Conservation (phyloP, 441 rosid species). For the Populus hybrid region DNA sequence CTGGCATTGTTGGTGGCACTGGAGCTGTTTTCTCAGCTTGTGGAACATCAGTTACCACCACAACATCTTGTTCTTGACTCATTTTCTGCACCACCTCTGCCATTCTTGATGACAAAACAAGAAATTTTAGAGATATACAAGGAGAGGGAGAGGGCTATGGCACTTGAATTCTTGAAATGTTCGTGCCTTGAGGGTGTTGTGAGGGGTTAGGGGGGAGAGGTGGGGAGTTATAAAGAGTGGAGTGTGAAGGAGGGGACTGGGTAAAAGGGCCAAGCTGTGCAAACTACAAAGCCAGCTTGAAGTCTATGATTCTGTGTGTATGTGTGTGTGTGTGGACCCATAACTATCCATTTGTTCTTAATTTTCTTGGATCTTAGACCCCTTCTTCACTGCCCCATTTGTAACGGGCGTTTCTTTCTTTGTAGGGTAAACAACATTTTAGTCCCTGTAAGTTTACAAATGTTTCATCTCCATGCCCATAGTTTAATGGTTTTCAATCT, state of each 20-base stretch:
- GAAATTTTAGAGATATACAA: neutral
- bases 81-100: conserved; percentile 16
- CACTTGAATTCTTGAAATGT: neutral
- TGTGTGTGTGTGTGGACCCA: conserved; percentile 14
- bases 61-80: conserved; percentile 13
- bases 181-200: neutral
- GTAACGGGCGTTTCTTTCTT: neutral
- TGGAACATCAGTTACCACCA: conserved; percentile 17
- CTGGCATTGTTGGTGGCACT: neutral
- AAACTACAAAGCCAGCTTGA: conserved; percentile 2
- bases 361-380: neutral
- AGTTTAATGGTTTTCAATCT: too few species aligned
- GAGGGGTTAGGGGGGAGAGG: neutral
- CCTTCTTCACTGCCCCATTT: neutral
- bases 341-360: neutral
- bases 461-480: too few species aligned
- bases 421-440: neutral
- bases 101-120: conserved; percentile 3
- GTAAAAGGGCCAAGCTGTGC: conserved; percentile 9
- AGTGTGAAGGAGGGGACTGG: neutral
- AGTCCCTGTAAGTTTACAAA: neutral
- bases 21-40: conserved; percentile 9
- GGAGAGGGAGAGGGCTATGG: neutral
- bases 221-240: conserved; percentile 9
- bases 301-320: neutral